Evolutionary conservation across 139 green algal species (phyloP), one percentile per base, ranked within the genome.

Genomic region (Gonium pectorale): DNA sequence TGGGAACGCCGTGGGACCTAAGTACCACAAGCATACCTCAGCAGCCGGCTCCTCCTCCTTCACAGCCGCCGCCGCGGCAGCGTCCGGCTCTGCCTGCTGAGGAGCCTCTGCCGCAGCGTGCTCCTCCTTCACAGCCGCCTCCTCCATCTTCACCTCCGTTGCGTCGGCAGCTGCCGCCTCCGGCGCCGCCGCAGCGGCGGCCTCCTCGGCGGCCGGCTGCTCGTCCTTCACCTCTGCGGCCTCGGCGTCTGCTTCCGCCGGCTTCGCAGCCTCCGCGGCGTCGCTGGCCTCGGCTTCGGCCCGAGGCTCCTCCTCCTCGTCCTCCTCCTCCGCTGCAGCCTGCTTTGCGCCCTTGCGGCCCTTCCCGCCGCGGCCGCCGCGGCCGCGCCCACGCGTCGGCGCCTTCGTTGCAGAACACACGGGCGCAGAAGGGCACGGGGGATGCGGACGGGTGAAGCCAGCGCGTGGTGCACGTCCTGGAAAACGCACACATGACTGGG

Each of bases 291-390:
- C 80, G 5, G 35, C 37, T 3, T 68, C 49, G 27, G 43, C 67
- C 17, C 4, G 40, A 51, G 75, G 52, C 27, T 77, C 87, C 51
- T 86, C 49, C 37, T 71, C 63, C 22, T 11, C 37, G 29, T 82
- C 63, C 13, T 41, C 22, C 77, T 86, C 67, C 27, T 80, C 82
- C 46, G 82, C 82, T 35, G 85, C n/a, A n/a, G n/a, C 60, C 11
- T 19, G 43, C 75, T 86, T 83, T 3, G 54, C 31, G 1, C 35
- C 41, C 69, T 86, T 81, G 60, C 77, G 77, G 5, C 77, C 59
- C 62, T 83, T 82, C 38, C 59, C 44, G 26, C 19, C 44, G 5
- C 77, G 54, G 21, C n/a, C 9, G 4, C 54, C 77, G 17, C 77
- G 77, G 27, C 62, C 77, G 22, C 62, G 60, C 13, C 60, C 77